Base-by-base conservation (phyloP, 2,329 filamentous ascomycete genomes). In the Aspergillus calidoustus region DNA sequence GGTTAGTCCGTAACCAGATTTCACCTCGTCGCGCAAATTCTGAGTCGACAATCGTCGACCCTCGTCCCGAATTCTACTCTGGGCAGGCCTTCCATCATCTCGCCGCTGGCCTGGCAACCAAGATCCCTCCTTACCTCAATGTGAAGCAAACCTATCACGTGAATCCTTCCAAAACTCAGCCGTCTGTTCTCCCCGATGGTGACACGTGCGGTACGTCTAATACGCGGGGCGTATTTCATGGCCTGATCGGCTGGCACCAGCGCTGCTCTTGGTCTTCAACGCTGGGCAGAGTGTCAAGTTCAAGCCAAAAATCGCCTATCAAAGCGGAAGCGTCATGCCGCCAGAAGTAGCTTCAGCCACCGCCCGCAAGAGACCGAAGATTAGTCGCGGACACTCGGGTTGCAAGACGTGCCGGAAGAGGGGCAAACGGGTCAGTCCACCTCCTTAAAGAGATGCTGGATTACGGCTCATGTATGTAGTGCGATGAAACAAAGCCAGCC, bases 401-500 rank as follows among this genome's bases (percentile, higher is more conserved):
- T 67, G 65, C 51, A 56, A 43, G 22, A 13, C 60, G 49, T 67
- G 63, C 41, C 63, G 63, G 1, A 53, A 52, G 23, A 60, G 65
- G 54, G 65, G 65, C 3, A 67, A 67, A 43, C 47, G 53, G 22
- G 65, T 66, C 2, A 49, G 59, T 60, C 19, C 11, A 13, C 22
- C 25, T 17, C 15, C n/a, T 8, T 15, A 6, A 8, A 5, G 4
- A n/a, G 9, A 25, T 1, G 25, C 25, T 19, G 15, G 0, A 9
- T 17, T 22, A 44, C 19, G 23, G n/a, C 50, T 48, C 13, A 44
- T 43, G n/a, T 7, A 1, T 17, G 3, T 38, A 67, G 65, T 67
- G 65, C 52, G 65, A 67, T 54, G 65, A 67, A 34, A 23, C 54
- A 19, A 67, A 59, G 19, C 63, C 65, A 7, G 4, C 8, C 34